phyloP scores from a whole-genome alignment of 257 asterid genomes.

The Schizonepeta tenuifolia region DNA sequence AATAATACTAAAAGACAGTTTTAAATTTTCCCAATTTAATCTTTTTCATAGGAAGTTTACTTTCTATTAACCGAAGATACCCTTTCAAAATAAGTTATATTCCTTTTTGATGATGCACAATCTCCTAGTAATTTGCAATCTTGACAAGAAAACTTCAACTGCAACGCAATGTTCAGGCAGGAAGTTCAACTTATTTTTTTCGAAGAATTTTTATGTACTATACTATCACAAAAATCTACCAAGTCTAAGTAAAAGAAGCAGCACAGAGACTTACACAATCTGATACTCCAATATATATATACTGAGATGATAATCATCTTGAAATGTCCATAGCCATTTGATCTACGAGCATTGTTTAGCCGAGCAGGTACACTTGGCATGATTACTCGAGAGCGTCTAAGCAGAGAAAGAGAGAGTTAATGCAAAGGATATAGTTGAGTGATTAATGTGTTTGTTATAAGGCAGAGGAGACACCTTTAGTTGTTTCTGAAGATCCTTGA shows the following conservation, averaged over 20 bases:
- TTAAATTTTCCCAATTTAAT: neutral
- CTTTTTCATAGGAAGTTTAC: neutral
- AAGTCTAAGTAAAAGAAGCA: constrained; percentile 9
- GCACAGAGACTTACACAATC: neutral
- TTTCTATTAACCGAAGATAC: neutral
- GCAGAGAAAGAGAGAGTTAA: neutral
- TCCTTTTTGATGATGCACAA: neutral
- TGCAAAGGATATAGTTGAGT: neutral
- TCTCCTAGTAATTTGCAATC: neutral
- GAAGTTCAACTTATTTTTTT: neutral
- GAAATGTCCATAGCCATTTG: constrained; percentile 9
- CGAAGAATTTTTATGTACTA: constrained; percentile 11
- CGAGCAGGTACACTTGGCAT: constrained; percentile 66
- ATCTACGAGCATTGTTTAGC: constrained; percentile 36
- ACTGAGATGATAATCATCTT: neutral
- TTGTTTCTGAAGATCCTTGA: constrained; percentile 78
- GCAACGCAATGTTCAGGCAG: neutral
- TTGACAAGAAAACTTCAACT: neutral
- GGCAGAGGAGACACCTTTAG: constrained; percentile 52
- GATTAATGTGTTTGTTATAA: neutral
- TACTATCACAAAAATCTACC: constrained; percentile 4
- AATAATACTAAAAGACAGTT: neutral
- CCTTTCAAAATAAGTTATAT: neutral
- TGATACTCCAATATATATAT: neutral
- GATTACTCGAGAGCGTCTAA: constrained; percentile 60